These are phyloP conservation scores for Arachis stenosperma DNA, from an alignment of 306 rosid species.

Conservation along the genomic window DNA sequence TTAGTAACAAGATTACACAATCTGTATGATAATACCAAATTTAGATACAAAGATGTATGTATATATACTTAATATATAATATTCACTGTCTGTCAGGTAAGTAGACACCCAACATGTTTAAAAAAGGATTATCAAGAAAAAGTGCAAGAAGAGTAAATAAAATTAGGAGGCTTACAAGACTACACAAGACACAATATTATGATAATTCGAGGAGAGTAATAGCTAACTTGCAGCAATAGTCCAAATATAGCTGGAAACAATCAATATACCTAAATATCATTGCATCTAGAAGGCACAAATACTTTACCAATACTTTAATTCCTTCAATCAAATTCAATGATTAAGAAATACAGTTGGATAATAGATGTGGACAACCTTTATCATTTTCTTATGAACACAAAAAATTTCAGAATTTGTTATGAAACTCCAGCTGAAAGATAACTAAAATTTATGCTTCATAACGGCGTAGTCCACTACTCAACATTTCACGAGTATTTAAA, in stretches of 20 bases:
- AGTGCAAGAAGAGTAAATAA: conserved; percentile 9
- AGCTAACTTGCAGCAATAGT: background rate
- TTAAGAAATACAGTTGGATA: background rate
- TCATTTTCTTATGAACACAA: background rate
- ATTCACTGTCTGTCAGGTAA: conserved; percentile 15
- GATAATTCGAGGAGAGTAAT: background rate
- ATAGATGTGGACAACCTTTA: conserved; percentile 18
- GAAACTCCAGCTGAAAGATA: background rate
- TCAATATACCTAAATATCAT: conserved; percentile 14
- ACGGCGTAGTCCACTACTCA: background rate
- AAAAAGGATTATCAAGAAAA: conserved; percentile 15
- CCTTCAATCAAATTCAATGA: conserved; percentile 30
- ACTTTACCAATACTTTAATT: conserved; percentile 20
- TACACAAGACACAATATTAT: background rate
- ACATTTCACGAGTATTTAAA: conserved; percentile 13
- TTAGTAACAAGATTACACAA: conserved; percentile 16
- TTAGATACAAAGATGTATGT: conserved; percentile 1
- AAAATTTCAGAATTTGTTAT: background rate
- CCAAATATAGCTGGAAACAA: conserved; percentile 29
- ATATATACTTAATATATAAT: conserved; percentile 13
- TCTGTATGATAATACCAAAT: conserved; percentile 19
- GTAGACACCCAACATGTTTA: conserved; percentile 3
- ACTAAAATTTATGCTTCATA: background rate
- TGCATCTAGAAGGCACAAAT: conserved; percentile 16
- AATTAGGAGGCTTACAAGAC: background rate